These are phyloP conservation scores for Tephrocybe rancida DNA, from an alignment of 768 basidiomycete species.

Conservation along the genomic window DNA sequence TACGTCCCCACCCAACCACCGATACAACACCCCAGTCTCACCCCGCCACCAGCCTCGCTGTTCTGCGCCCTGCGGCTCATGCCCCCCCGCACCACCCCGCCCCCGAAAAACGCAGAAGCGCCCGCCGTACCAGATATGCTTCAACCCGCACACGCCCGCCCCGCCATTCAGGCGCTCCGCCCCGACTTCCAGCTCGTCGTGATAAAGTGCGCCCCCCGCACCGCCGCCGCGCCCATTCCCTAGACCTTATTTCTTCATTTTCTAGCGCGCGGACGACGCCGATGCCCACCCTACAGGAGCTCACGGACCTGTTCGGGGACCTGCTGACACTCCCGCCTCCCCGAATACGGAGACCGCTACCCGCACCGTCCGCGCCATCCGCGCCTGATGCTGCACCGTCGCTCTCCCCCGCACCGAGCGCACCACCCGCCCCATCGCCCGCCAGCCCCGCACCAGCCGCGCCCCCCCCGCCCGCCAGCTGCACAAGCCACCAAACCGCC, in stretches of 20 bases:
- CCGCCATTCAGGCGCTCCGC: conserved; percentile 80
- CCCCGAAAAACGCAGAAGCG: conserved; percentile 16
- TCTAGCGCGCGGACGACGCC: conserved; percentile 83
- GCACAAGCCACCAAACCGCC: conserved; percentile 17
- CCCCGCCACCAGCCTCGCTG: conserved; percentile 51
- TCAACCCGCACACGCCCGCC: conserved; percentile 88
- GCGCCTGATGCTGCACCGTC: conserved; percentile 5
- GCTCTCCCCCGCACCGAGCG: too few relatives aligned
- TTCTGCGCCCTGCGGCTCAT: conserved; percentile 75
- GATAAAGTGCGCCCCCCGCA: conserved; percentile 61
- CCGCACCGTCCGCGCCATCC: conserved; percentile 1
- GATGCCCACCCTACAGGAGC: conserved; percentile 81
- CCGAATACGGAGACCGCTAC: conserved; percentile 35
- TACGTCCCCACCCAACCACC: conserved; percentile 33
- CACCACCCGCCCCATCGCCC: background rate
- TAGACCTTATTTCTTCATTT: background rate
- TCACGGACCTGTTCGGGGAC: conserved; percentile 69
- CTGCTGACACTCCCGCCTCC: conserved; percentile 73
- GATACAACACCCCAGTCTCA: background rate
- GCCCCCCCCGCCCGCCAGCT: background rate
- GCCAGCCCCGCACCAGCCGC: background rate
- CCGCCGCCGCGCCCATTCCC: background rate
- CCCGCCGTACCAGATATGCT: conserved; percentile 83
- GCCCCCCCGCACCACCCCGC: conserved; percentile 48
- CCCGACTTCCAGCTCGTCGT: conserved; percentile 90